Evolutionary conservation across 2,329 filamentous ascomycete species (phyloP).

Genomic region (Fusarium newnesense): DNA sequence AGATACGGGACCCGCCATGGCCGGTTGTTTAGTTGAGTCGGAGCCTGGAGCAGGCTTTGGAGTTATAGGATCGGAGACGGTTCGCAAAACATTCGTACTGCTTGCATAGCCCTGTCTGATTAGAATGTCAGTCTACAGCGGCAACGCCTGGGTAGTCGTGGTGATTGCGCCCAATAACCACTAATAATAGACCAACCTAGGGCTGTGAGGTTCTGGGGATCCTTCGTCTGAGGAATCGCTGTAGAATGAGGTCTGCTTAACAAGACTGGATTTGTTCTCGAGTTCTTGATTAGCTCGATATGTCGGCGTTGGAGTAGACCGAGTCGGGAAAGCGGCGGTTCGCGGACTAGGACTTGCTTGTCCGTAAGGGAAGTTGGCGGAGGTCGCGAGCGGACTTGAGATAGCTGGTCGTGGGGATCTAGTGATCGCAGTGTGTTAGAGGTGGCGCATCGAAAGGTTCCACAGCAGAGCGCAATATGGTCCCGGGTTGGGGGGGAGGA

Average conservation of each 20-base stretch:
- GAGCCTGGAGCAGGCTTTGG: conserved; percentile 56
- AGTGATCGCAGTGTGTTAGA: conserved; percentile 33
- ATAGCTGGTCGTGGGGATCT: conserved; percentile 61
- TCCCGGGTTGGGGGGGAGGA: conserved; percentile 27
- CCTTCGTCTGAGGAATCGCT: conserved; percentile 52
- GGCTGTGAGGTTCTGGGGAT: conserved; percentile 46
- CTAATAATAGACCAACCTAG: conserved; percentile 46
- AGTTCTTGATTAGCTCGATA: conserved; percentile 30
- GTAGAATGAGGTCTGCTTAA: conserved; percentile 48
- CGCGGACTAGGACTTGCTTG: conserved; percentile 55
- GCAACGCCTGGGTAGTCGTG: neutral
- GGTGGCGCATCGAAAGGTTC: conserved; percentile 31
- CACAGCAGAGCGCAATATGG: conserved; percentile 41
- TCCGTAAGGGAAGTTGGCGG: conserved; percentile 55
- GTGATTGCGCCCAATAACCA: conserved; percentile 1
- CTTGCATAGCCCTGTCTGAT: conserved; percentile 42
- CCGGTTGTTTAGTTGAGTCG: conserved; percentile 50
- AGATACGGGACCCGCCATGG: conserved; percentile 60
- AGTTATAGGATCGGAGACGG: conserved; percentile 56
- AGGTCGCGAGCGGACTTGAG: conserved; percentile 62
- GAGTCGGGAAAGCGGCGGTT: conserved; percentile 34
- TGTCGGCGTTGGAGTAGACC: conserved; percentile 44
- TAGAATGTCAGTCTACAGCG: conserved; percentile 22
- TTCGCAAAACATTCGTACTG: conserved; percentile 62
- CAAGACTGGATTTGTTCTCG: conserved; percentile 16